A percentile compares a stretch with the other conserved stretches of the same genome.
These are phyloP conservation scores for Syncephalastrum racemosum DNA, from an alignment of 371 early-diverging fungal species.

Conservation along the genomic window DNA sequence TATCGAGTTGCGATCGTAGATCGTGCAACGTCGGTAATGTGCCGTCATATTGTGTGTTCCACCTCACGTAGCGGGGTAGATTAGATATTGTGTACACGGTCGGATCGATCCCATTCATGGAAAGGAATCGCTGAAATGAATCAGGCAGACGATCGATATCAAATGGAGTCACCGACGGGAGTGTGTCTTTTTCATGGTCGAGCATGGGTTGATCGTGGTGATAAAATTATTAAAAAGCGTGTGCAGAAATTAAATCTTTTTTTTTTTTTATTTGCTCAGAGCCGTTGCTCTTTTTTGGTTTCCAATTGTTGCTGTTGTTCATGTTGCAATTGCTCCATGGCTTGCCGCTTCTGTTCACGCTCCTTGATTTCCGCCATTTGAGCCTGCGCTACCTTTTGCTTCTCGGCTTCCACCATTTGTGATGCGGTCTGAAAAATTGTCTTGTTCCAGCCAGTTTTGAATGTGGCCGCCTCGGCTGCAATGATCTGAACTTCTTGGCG, in stretches of 20 bases:
- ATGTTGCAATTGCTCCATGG: not conserved
- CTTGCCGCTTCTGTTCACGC: constrained; percentile 39
- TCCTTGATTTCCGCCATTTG: constrained; percentile 48
- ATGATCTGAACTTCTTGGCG: constrained; percentile 83
- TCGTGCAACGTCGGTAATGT: constrained; percentile 40
- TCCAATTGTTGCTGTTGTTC: no score
- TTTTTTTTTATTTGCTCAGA: no score
- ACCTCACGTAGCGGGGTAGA: constrained; percentile 73
- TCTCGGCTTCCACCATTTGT: constrained; percentile 70
- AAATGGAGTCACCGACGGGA: constrained; percentile 14
- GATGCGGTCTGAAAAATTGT: constrained; percentile 83
- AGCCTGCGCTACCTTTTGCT: constrained; percentile 46
- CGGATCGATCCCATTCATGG: constrained; percentile 67
- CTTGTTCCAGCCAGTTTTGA: constrained; percentile 85
- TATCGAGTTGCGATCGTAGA: constrained; percentile 41
- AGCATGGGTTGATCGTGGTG: no score
- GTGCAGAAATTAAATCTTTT: no score
- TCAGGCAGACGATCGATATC: constrained; percentile 50
- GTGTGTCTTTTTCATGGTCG: no score
- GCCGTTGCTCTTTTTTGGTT: no score
- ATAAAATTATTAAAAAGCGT: no score
- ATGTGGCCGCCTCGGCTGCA: constrained; percentile 77
- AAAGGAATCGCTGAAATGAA: constrained; percentile 59
- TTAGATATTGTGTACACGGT: constrained; percentile 55
- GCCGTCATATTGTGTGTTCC: constrained; percentile 48